Evolutionary conservation across 2,329 filamentous ascomycete species (phyloP), one percentile per base, ranked within the genome.

Genomic region (Monosporascus sp.): DNA sequence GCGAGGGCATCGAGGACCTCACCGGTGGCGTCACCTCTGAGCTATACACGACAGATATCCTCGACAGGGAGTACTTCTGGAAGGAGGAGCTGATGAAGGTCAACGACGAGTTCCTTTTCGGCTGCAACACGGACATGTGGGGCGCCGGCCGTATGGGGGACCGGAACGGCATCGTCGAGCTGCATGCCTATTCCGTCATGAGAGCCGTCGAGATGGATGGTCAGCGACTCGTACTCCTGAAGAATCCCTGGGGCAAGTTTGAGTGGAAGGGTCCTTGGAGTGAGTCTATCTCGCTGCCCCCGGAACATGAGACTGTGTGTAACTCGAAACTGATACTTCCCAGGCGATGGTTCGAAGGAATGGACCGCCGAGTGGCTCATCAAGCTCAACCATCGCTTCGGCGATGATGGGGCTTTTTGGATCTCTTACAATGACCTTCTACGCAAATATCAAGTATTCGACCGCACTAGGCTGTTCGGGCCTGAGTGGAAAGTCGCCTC

Each of bases 241-340:
- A 78, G 58, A 94, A 94, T 61, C 90, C 90, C 0, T 94, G 89
- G 89, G 90, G 89, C 1, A 84, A 84, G 58, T 83, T 81, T 35
- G 89, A 91, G 69, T 94, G 89, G 89, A 87, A 82, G 31, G 90
- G 90, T 1, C 77, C 88, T 2, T 94, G 89, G 89, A 86, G 82
- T 65, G 56, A 60, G 68, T 58, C 28, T 41, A 20, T 20, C n/a
- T 37, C 3, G 15, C 18, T 14, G 18, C 3, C 14, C 14, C 22
- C 1, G 17, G 40, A 5, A 24, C 40, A 43, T 15, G 15, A 3
- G 22, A 20, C 18, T 20, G 20, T 18, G 5, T 14, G n/a, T n/a
- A 28, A 46, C 15, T 26, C 2, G n/a, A 46, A 41, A 35, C 62
- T 70, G 17, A 70, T 22, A 37, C 14, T 38, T 41, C 31, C 28